Base-by-base conservation (phyloP, 129 eudicot genomes). In the Artemisia argyi region DNA sequence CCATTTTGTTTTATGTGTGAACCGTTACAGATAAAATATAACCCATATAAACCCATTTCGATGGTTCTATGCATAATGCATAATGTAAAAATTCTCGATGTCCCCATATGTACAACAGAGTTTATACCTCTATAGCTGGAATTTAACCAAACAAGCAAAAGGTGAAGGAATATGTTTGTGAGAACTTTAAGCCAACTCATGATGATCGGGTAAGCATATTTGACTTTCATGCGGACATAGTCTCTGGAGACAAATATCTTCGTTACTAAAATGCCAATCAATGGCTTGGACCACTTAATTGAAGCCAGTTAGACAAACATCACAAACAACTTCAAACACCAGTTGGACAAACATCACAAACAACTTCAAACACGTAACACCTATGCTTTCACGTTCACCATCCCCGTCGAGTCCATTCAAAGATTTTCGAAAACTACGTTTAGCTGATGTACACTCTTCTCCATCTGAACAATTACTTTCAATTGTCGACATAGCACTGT, bases 41-140 rank as follows among this genome's bases (percentile, higher is more conserved):
- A 7, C 10, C 46, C 46, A n/a, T n/a, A n/a, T n/a, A n/a, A n/a
- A n/a, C n/a, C n/a, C n/a, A n/a, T n/a, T n/a, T n/a, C n/a, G n/a
- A n/a, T n/a, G n/a, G n/a, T n/a, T n/a, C n/a, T n/a, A n/a, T n/a
- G n/a, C n/a, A n/a, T n/a, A n/a, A n/a, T n/a, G n/a, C n/a, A n/a
- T n/a, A n/a, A n/a, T n/a, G n/a, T n/a, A n/a, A n/a, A n/a, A n/a
- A n/a, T n/a, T 84, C 66, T 72, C 47, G 97, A 76, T 26, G 97
- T 88, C 78, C 99, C 99, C 97, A 90, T 90, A 61, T 89, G 85
- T 60, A 95, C 66, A 79, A 94, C 76, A 22, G 99, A 94, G 47
- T 90, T 96, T 32, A 90, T 71, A 76, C 99, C 99, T 82, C 99
- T 87, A 62, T 88, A 52, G 60, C 86, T 61, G 77, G 89, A 95